Conservation (phyloP, 1,139 yeast species). For the Magnusiomyces suaveolens region DNA sequence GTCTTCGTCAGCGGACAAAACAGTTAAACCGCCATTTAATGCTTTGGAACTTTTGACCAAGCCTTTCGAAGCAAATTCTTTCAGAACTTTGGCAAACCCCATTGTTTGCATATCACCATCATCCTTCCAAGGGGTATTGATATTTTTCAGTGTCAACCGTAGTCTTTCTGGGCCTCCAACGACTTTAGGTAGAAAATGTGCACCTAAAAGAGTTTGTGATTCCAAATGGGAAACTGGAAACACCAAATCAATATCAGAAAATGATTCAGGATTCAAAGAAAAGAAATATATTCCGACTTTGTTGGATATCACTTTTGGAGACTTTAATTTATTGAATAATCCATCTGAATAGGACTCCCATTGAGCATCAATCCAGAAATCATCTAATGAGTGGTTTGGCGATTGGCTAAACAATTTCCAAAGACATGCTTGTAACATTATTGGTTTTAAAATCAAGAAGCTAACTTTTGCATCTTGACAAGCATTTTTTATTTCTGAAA, state of each 20-base stretch:
- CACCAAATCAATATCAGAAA: slow-evolving; percentile 1
- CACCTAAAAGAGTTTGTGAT: slow-evolving; percentile 6
- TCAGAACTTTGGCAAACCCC: slow-evolving; percentile 11
- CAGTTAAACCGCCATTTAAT: slow-evolving; percentile 7
- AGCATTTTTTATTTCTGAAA: background rate
- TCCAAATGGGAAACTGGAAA: slow-evolving; percentile 1
- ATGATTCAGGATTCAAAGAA: slow-evolving; percentile 4
- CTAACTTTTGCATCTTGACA: slow-evolving; percentile 7
- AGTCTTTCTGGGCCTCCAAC: slow-evolving; percentile 11
- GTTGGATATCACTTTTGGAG: background rate
- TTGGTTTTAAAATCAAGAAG: slow-evolving; percentile 6
- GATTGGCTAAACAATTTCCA: slow-evolving; percentile 3
- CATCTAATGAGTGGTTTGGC: slow-evolving; percentile 7
- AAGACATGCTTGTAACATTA: slow-evolving; percentile 11
- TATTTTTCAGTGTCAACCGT: slow-evolving; percentile 8
- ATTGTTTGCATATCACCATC: slow-evolving; percentile 8
- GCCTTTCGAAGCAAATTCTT: slow-evolving; percentile 10
- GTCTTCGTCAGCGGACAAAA: too few species aligned
- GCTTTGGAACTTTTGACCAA: slow-evolving; percentile 10
- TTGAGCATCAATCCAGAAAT: slow-evolving; percentile 10
- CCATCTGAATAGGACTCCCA: slow-evolving; percentile 2
- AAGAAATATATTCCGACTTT: slow-evolving; percentile 7
- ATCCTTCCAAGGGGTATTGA: slow-evolving; percentile 10
- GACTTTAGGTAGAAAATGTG: slow-evolving; percentile 7
- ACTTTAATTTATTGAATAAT: slow-evolving; percentile 3